phyloP scores from a whole-genome alignment of 192 early-diverging fungal species.

The Cetraspora pellucida region DNA sequence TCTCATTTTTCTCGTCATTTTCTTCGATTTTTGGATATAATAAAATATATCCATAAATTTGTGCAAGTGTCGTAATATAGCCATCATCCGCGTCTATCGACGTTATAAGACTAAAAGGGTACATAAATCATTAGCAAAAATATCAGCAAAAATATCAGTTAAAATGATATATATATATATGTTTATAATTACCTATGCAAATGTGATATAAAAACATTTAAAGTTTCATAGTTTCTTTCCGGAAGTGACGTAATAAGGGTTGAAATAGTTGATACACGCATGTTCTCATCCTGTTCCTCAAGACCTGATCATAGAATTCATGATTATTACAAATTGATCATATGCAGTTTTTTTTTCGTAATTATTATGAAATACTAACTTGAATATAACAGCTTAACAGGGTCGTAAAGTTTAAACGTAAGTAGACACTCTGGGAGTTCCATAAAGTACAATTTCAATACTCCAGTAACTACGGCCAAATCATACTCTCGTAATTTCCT shows the following conservation, averaged over 20 bases:
- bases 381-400: conserved; percentile 66
- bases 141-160: too few species aligned
- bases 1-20: background rate
- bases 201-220: conserved; percentile 43
- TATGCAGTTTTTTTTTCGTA: background rate
- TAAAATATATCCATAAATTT: conserved; percentile 53
- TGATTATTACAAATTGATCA: background rate
- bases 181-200: conserved; percentile 38
- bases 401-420: conserved; percentile 71
- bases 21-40: conserved; percentile 36
- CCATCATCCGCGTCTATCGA: conserved; percentile 39
- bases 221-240: conserved; percentile 48
- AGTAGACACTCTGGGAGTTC: conserved; percentile 71
- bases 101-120: background rate
- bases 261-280: conserved; percentile 47
- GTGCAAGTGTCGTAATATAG: conserved; percentile 41
- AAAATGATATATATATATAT: too few species aligned
- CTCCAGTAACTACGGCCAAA: conserved; percentile 57
- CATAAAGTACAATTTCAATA: conserved; percentile 68
- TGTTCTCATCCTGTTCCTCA: conserved; percentile 37
- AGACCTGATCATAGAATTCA: background rate
- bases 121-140: background rate
- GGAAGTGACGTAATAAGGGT: conserved; percentile 51
- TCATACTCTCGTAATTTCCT: conserved; percentile 60
- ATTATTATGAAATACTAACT: conserved; percentile 43